Evolutionary conservation across 2,329 filamentous ascomycete genomes (phyloP).

Genomic region (Alternaria infectoria): DNA sequence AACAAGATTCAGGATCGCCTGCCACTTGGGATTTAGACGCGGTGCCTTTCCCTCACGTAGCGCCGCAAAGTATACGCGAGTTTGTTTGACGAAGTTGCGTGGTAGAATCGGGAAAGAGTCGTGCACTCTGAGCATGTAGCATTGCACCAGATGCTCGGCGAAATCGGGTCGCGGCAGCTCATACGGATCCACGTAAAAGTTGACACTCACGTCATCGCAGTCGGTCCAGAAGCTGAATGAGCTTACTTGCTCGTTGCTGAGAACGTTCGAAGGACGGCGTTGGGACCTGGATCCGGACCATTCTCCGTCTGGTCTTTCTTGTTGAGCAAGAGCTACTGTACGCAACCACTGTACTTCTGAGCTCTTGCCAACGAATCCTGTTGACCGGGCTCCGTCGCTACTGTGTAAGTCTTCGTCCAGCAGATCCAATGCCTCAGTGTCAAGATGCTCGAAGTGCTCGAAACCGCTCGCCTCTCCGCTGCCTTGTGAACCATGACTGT

Average conservation of each 20-base stretch:
- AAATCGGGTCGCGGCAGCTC: conserved; percentile 39
- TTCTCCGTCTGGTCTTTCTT: conserved; percentile 23
- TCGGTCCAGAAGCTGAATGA: conserved; percentile 45
- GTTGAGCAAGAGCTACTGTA: conserved; percentile 27
- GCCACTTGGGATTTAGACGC: conserved; percentile 40
- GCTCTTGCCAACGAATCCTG: conserved; percentile 43
- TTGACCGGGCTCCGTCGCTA: conserved; percentile 32
- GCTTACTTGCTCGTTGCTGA: conserved; percentile 36
- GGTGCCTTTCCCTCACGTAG: conserved; percentile 26
- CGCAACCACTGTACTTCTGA: conserved; percentile 45
- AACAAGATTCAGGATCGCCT: conserved; percentile 50
- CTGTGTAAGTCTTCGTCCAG: conserved; percentile 38
- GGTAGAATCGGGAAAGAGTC: conserved; percentile 48
- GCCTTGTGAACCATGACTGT: conserved; percentile 22
- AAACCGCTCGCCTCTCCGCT: conserved; percentile 8
- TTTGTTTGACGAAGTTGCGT: conserved; percentile 43
- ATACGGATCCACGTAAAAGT: conserved; percentile 37
- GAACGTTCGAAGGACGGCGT: conserved; percentile 11
- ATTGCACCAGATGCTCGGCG: conserved; percentile 42
- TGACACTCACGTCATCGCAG: conserved; percentile 29
- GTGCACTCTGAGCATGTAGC: conserved; percentile 50
- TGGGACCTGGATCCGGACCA: background rate
- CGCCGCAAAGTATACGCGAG: conserved; percentile 38
- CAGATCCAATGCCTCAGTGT: conserved; percentile 28
- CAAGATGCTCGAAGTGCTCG: conserved; percentile 19